Base-by-base conservation (phyloP, 2,329 filamentous ascomycete genomes). In the Ophiostoma australiae region DNA sequence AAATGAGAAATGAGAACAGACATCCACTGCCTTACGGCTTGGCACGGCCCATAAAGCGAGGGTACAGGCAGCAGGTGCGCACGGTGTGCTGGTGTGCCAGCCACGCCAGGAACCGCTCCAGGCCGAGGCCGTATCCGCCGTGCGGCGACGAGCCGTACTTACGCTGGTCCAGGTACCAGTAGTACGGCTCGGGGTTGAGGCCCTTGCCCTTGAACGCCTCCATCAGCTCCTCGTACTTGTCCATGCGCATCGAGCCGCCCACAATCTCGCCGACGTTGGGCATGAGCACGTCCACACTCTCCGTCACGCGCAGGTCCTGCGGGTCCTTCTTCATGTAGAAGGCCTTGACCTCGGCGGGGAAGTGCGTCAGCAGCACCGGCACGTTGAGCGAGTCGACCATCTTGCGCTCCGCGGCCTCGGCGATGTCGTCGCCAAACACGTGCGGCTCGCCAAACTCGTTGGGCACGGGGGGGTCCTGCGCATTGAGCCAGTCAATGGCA, bases 151-250 rank as follows among this genome's bases (percentile, higher is more conserved):
- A 93, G 71, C 95, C 95, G 78, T 98, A 97, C 92, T 95, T 97
- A 79, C 94, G 86, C 87, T 97, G 93, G 82, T 97, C 95, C 41
- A 93, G 96, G 84, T 98, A 99, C 95, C 95, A 99, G 86, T 96
- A 98, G 83, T 98, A 98, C 66, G 90, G 89, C 76, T 87, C 87
- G 27, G 93, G 88, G 76, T 92, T 89, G 79, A 98, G 96, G 58
- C 90, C 90, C 81, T 97, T 91, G 73, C 90, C 88, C 81, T 93
- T 89, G 80, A 96, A 99, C 0, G 92, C 95, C 33, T 86, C 89
- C 85, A 97, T 89, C 75, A 97, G 83, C 84, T 97, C 93, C 17
- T 97, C 91, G 79, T 92, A 93, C 78, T 92, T 89, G 78, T 94
- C 89, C 87, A 97, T 96, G 80, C 95, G 93, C 94, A 99, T 98